Conservation (phyloP, 148 eudicot genomes). For the Oxyria digyna region DNA sequence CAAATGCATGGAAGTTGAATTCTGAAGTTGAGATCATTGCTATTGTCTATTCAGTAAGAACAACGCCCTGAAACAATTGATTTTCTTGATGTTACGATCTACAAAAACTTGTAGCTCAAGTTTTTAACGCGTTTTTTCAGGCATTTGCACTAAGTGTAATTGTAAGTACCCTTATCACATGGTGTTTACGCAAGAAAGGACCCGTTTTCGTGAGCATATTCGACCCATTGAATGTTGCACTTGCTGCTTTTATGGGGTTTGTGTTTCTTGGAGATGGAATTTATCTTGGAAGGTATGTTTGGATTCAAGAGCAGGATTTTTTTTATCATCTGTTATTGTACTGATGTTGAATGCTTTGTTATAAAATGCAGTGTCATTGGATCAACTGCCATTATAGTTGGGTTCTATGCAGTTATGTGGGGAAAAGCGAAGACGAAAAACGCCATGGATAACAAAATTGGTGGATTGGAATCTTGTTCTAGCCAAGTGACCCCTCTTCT, state of each 20-base stretch:
- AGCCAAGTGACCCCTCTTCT: neutral
- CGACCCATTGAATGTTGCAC: neutral
- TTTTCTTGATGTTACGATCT: too few species aligned
- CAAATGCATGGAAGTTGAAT: neutral
- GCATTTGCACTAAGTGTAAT: neutral
- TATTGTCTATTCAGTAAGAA: neutral
- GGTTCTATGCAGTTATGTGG: constrained; percentile 34
- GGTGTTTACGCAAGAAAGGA: neutral
- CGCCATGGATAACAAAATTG: neutral
- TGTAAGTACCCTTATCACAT: neutral
- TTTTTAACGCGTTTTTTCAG: too few species aligned
- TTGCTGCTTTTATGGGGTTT: neutral
- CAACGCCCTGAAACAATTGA: neutral
- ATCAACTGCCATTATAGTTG: constrained; percentile 18
- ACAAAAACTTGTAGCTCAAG: too few species aligned
- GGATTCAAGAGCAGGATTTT: too few species aligned
- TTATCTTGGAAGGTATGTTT: neutral
- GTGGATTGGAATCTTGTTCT: neutral
- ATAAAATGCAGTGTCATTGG: constrained; percentile 28
- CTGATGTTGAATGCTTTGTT: too few species aligned
- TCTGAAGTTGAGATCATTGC: neutral
- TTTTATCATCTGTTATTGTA: too few species aligned
- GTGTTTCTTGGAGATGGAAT: neutral
- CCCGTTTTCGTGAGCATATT: neutral
- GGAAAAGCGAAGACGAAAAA: constrained; percentile 14